Base-by-base conservation (phyloP, 306 rosid genomes). In the Cicer chorassanicum region DNA sequence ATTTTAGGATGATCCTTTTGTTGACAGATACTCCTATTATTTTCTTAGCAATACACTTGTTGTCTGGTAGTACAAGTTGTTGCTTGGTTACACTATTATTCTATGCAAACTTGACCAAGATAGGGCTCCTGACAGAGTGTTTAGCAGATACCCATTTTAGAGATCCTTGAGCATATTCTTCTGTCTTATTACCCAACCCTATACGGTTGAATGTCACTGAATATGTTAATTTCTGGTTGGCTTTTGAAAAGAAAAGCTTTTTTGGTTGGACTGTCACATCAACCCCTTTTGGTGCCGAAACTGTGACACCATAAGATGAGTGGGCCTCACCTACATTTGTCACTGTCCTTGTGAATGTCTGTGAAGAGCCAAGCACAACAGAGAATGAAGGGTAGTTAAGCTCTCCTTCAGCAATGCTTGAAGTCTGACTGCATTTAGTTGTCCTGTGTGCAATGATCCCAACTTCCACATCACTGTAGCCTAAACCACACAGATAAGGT, bases 341-440 rank as follows among this genome's bases (percentile, higher is more conserved):
- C 65, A 91, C 85, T 2, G 97, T 87, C 84, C 96, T 83, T n/a
- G 85, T 86, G 86, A 89, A 81, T 70, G 87, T 86, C 76, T 91
- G 81, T 1, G 88, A 68, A 67, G 85, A 73, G 55, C 88, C 92
- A 69, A 87, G 85, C 40, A 53, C 73, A 66, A 86, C 80, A 2
- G 92, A 82, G 84, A 87, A 87, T 19, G 90, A 87, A 53, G 96
- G 96, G 69, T 91, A 91, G 79, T 91, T 91, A 51, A 91, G 92
- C 72, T 89, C 77, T 86, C 87, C 90, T 78, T 91, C 90, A 0
- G 89, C 79, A 66, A 87, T 91, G 82, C 87, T 86, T 54, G 89
- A 68, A 55, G 76, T 81, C 29, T 84, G 78, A 14, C 87, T 77
- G 85, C 93, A 89, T 61, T 68, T 81, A 59, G 83, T 73, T 66